Base-by-base conservation (phyloP, 139 green algal species). In the Chlamydomonas eustigma region DNA sequence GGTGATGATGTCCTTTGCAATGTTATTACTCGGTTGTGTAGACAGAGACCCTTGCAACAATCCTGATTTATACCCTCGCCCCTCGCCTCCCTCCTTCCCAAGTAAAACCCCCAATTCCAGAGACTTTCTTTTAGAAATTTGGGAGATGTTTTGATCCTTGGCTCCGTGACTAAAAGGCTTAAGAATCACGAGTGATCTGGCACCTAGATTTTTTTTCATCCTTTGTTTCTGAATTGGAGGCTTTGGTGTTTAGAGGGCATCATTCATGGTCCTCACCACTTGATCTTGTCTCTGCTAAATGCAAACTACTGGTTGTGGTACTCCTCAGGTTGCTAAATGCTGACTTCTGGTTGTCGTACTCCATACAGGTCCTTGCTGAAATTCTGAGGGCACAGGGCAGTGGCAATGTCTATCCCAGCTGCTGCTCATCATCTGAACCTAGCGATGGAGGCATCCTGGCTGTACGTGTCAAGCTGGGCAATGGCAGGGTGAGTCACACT, bases 361-460 rank as follows among this genome's bases (percentile, higher is more conserved):
- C n/a, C n/a, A n/a, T 58, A 18, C 44, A 58, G 44, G 44, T 58
- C 18, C 44, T 58, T 12, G 12, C 44, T 12, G 44, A 18, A 12
- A 58, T 58, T 18, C 44, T 58, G 12, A 58, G n/a, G n/a, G n/a
- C n/a, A n/a, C n/a, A n/a, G n/a, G n/a, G n/a, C n/a, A n/a, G n/a
- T n/a, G n/a, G n/a, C n/a, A n/a, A n/a, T n/a, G n/a, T 18, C 44
- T 18, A 18, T 18, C 44, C 44, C 44, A 58, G 12, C 12, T 58
- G 44, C 44, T 12, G 44, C 44, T 58, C 12, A 12, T 58, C 44
- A 12, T 12, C 44, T 58, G 44, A 32, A 31, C 1, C n/a, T 66
- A 8, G 33, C 28, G 37, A 64, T 39, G 66, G 63, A 30, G 75
- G 65, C 1, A 2, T 75, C 4, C n/a, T 74, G 37, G 81, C 51